Evolutionary conservation across 805 yeast species (phyloP), one percentile per base, ranked within the genome.

Genomic region (Nadsonia fulvescens): DNA sequence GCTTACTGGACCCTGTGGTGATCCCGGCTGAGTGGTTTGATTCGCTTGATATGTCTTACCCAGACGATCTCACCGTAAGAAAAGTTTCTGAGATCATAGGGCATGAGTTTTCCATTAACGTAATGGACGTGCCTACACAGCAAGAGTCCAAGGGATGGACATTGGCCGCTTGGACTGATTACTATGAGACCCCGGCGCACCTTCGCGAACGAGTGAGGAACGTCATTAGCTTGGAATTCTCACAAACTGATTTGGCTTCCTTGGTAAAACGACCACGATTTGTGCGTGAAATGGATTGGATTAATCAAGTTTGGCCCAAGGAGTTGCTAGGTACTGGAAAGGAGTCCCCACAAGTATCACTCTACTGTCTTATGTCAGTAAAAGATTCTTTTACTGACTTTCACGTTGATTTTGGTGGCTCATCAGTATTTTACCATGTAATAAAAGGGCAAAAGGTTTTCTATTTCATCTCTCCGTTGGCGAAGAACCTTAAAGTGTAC

Each of bases 391-490:
- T 65, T 44, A 82, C 94, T 0, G 95, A 82, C 44, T 82, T 81
- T 49, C 95, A 82, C 47, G 57, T 82, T 22, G 95, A 82, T 46
- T 82, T 82, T 46, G 89, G 91, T 2, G 95, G 93, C 0, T 77
- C 93, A 0, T 75, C 89, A 1, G 95, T 82, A 4, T 82, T 78
- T 44, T 82, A 82, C 47, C 78, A 86, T 2, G 69, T 82, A 3
- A 49, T 82, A 9, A 52, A 60, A n/a, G 95, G 95, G 1, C 38
- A 52, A 3, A 82, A 82, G 40, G 61, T 68, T 16, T 82, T 82
- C 41, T 46, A 81, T 24, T 64, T 82, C 61, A 68, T 61, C 38
- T 93, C 92, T 0, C 93, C 93, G 3, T 68, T 91, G 0, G 44
- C 51, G 2, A 37, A 46, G 8, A 82, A 81, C 38, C 54, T 81